Evolutionary conservation across 192 early-diverging fungal genomes (phyloP), one percentile per base, ranked within the genome.

Genomic region (Coemansia sp.): DNA sequence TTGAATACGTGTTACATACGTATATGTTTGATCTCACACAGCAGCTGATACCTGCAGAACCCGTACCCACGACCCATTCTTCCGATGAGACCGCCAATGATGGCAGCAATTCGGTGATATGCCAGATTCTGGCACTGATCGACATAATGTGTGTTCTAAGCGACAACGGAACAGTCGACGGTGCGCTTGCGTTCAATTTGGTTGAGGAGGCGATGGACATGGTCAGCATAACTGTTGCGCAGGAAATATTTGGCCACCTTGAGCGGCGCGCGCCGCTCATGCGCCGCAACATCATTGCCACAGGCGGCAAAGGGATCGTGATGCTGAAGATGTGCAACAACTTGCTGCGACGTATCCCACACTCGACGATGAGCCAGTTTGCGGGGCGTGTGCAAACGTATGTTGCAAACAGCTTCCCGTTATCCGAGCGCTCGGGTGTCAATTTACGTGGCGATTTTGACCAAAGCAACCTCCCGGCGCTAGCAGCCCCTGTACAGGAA

Each of bases 361-460:
- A 92, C 51, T 85, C 91, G 3, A 88, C 87, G 39, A 87, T 93
- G 77, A 91, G 87, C 20, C 87, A 86, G 34, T 88, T 90, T 62
- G 90, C 89, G 60, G 95, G 96, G 1, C 88, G 94, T n/a, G 92
- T 98, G 28, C 77, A 94, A 53, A 84, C 95, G 56, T 92, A 94
- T 66, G 84, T 98, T 2, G 89, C 95, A 13, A 92, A 87, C 59
- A 88, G 89, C 18, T 94, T 91, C 51, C 86, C 96, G 18, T 81
- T 98, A 29, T 85, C 86, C 1, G 96, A 98, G 71, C 88, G 93
- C 26, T 95, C 94, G 0, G 92, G 90, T 69, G 93, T 96, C 58
- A 98, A 98, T 43, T 70, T 94, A 42, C 83, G 87, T 7, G 96
- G 96, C 48, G 91, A 95, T 59, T 95, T 94, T 78, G 91, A 94